Evolutionary conservation across 345 rosid species (phyloP), one percentile per base, ranked within the genome.

Genomic region (Xanthoceras sorbifolium): DNA sequence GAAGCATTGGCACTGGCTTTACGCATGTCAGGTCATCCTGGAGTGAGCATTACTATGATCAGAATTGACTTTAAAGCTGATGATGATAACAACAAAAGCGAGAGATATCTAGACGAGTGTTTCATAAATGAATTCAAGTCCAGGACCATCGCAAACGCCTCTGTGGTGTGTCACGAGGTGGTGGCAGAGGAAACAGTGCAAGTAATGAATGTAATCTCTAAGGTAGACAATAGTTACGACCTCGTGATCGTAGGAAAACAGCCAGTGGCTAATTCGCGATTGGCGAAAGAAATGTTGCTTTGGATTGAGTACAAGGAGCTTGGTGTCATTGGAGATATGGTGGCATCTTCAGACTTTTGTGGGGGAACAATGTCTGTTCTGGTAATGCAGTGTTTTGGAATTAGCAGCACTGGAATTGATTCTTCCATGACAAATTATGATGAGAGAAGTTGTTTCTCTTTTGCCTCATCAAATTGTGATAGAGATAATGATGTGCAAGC

Each of bases 221-320:
- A n/a, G n/a, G n/a, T 81, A 26, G 69, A 40, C 12, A 64, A 59
- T 9, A 34, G 28, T 0, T 81, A 74, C 48, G 78, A 85, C 9
- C 84, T 87, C 20, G 26, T 79, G 2, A 48, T 87, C 10, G 80
- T 83, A 0, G 87, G 88, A 1, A 81, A 69, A 38, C 28, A 38
- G 14, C 73, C 55, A 11, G 23, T 17, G 6, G 54, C n/a, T 1
- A 59, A 40, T 20, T 23, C n/a, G 9, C 28, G 15, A 36, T 29
- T 79, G 2, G 79, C 72, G 61, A 75, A 77, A 14, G 79, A 76
- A 50, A 76, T 84, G 81, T 12, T 11, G 64, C 40, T 44, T 0
- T 87, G 86, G 86, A n/a, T 32, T 6, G 82, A 84, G 52, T 26
- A 76, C 61, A 76, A 75, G 22, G 87, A 86, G 65, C 77, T 86